These are phyloP conservation scores for Microdochium paspali DNA, from an alignment of 2,329 filamentous ascomycete genomes.

Conservation along the genomic window DNA sequence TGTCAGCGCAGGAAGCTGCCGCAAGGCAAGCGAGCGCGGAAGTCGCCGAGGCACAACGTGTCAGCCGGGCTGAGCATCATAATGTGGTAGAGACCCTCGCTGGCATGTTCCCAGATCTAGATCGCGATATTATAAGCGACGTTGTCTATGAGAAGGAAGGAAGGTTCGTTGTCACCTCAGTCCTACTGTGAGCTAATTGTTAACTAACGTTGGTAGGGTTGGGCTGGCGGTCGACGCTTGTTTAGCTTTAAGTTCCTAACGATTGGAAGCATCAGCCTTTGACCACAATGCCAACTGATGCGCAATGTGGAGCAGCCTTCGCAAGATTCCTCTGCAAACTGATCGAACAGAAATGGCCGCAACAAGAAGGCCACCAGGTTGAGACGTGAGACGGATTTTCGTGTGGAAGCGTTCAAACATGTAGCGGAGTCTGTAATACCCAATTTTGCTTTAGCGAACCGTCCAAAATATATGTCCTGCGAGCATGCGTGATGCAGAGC, in stretches of 20 bases:
- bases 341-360: background rate
- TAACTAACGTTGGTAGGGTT: conserved; percentile 42
- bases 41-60: conserved; percentile 72
- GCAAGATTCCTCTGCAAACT: no score
- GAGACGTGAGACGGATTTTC: no score
- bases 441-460: background rate
- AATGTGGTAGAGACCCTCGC: conserved; percentile 90
- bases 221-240: conserved; percentile 81
- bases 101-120: conserved; percentile 94
- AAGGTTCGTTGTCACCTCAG: conserved; percentile 49
- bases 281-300: no score
- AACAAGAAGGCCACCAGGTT: no score
- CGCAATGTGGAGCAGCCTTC: no score
- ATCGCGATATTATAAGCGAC: conserved; percentile 90
- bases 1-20: conserved; percentile 78
- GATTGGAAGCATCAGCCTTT: no score
- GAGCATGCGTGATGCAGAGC: no score
- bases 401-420: background rate
- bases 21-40: conserved; percentile 87
- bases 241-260: conserved; percentile 50
- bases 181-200: conserved; percentile 11
- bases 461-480: no score
- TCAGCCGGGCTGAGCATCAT: conserved; percentile 76
- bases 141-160: conserved; percentile 95
- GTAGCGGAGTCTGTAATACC: background rate